Base-by-base conservation (phyloP, 306 rosid genomes). In the Gynostemma pentaphyllum region DNA sequence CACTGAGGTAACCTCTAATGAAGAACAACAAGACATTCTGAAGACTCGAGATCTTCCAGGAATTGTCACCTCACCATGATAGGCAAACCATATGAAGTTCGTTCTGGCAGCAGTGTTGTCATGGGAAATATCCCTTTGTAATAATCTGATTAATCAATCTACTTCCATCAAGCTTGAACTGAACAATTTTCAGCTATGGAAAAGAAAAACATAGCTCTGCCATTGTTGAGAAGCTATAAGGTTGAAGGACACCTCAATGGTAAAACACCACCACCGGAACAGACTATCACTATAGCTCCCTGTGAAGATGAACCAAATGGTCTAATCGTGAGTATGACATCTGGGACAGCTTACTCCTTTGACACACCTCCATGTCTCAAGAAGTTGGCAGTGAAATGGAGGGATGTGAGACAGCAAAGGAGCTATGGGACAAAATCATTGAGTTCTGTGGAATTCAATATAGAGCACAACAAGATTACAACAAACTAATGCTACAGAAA, bases 181-280 rank as follows among this genome's bases (percentile, higher is more conserved):
- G 18, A 45, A 5, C 50, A 45, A 45, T 9, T 45, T 45, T 1
- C 0, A 4, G 2, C 22, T 45, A 0, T 16, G 10, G 50, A 1
- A 45, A n/a, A n/a, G n/a, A n/a, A n/a, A 2, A 45, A 45, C 7
- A 45, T 45, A 0, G 23, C 11, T 0, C 1, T 45, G 2, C 50
- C 50, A 0, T 4, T n/a, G 5, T 23, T 45, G 0, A 45, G 23
- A 23, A 15, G 23, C 0, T 45, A 45, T 2, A 45, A 45, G 2
- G 19, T 16, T 0, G 50, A 45, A 0, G 23, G 22, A 0, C 23
- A 45, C 6, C 50, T 45, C 9, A 16, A 2, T 0, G 50, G 50
- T 0, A 16, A 45, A 16, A 4, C 4, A 0, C 0, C 2, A 0
- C 1, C 0, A 2, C 23, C 50, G 0, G 50, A 16, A 0, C 18